Evolutionary conservation across 1,284 basidiomycete genomes (phyloP), one percentile per base, ranked within the genome.

Genomic region (Meira miltonrushii): DNA sequence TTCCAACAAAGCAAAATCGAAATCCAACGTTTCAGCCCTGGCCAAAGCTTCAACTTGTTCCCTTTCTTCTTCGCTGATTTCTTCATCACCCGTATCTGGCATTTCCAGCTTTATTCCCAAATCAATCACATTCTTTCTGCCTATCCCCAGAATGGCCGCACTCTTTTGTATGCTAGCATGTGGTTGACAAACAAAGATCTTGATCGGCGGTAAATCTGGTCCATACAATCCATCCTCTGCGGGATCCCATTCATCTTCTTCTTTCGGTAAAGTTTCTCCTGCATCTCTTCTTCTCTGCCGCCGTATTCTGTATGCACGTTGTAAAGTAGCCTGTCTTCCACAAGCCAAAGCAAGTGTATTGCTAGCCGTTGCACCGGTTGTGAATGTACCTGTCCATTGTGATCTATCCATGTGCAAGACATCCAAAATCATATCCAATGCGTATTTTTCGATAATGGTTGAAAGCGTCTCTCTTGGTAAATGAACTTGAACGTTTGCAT

Each of bases 101-200:
- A 6, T 3, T 60, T 72, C 33, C 15, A n/a, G 62, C 10, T 59
- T 57, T 15, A 49, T 40, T 0, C 57, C 60, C 6, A 82, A 44
- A 11, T 82, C 79, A 13, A 80, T 59, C 25, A 82, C 79, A 48
- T 74, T 79, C 15, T 55, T 52, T 39, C 80, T 63, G 0, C 83
- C 83, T 37, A 83, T 72, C 0, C 83, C 82, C 0, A 79, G 78
- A 2, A 83, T 51, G 1, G 79, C 75, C 0, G 82, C 80, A 0
- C 82, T 81, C 66, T 84, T 84, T 17, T 76, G 52, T 38, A 82
- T 75, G 41, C 80, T 81, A 25, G 80, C 81, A 62, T 84, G 83
- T 2, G 82, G 79, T 28, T 80, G 75, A n/a, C 81, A 74, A 15
- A 74, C 70, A 25, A 81, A 75, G 13, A 83, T 74, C 28, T 80